Evolutionary conservation across 495 filamentous ascomycete species (phyloP).

Genomic region (Sabuloglossum arenarium): DNA sequence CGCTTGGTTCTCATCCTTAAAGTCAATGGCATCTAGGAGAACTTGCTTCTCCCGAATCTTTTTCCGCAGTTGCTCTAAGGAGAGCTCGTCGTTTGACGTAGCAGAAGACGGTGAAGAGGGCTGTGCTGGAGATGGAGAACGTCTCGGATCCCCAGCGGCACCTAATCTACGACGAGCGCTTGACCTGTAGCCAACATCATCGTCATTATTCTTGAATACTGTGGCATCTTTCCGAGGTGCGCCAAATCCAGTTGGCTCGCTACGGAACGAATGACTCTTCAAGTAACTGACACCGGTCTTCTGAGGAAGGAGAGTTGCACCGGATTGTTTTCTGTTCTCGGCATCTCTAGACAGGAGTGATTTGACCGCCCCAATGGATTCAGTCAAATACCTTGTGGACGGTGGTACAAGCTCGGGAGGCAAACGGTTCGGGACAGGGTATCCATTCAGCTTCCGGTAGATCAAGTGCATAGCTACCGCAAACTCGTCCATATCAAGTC

Average conservation of each 20-base stretch:
- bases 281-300: conserved; percentile 95
- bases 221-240: conserved; percentile 75
- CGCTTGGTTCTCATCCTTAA: conserved; percentile 71
- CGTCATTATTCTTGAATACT: conserved; percentile 89
- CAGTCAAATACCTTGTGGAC: conserved; percentile 81
- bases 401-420: conserved; percentile 90
- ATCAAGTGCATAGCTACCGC: conserved; percentile 98
- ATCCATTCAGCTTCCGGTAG: conserved; percentile 88
- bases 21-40: conserved; percentile 92
- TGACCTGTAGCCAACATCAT: conserved; percentile 72
- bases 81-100: conserved; percentile 54
- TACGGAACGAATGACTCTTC: conserved; percentile 83
- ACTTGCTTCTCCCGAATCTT: conserved; percentile 90
- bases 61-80: conserved; percentile 74
- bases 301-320: conserved; percentile 74
- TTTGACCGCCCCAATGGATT: conserved; percentile 83
- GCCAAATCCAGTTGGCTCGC: conserved; percentile 20
- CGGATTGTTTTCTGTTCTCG: conserved; percentile 59
- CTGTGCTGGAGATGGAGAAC: conserved; percentile 51
- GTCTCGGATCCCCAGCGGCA: conserved; percentile 44
- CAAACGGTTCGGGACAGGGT: conserved; percentile 77
- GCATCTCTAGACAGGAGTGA: conserved; percentile 82
- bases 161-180: conserved; percentile 74
- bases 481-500: conserved; percentile 94
- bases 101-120: conserved; percentile 54